phyloP scores from a whole-genome alignment of 2,329 filamentous ascomycete species.

The Pseudocercospora eumusae region DNA sequence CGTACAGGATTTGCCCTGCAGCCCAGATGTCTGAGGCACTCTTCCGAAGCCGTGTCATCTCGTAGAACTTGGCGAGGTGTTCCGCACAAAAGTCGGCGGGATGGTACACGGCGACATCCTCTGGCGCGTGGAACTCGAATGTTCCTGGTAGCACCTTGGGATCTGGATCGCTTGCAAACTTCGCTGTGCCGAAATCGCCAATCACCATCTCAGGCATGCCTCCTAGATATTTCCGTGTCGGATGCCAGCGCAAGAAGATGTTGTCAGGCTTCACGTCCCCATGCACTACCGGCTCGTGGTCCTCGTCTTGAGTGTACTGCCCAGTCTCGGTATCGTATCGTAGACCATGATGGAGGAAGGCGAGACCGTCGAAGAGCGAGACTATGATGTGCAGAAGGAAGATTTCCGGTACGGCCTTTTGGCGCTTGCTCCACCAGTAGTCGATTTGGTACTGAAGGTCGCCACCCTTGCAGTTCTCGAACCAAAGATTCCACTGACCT shows the following conservation, averaged over 20 bases:
- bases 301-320: not conserved
- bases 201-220: constrained; percentile 27
- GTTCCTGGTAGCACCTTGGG: constrained; percentile 15
- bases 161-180: not conserved
- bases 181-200: constrained; percentile 25
- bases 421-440: not conserved
- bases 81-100: too few relatives aligned
- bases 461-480: constrained; percentile 18
- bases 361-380: not conserved
- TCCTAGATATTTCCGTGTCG: not conserved
- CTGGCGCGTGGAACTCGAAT: constrained; percentile 11
- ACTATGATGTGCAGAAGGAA: not conserved
- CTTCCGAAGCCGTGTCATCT: constrained; percentile 6
- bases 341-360: not conserved
- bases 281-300: not conserved
- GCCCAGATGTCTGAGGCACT: constrained; percentile 17
- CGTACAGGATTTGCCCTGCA: constrained; percentile 20
- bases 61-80: not conserved
- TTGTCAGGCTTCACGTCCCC: not conserved
- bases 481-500: constrained; percentile 8
- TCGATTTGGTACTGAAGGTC: constrained; percentile 19
- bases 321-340: not conserved
- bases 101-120: constrained; percentile 11
- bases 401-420: not conserved
- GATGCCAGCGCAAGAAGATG: constrained; percentile 3